Percentiles rank a stretch among this genome's conserved stretches.
Evolutionary conservation across 106 monocot species (phyloP).

Genomic region (Acorus gramineus): DNA sequence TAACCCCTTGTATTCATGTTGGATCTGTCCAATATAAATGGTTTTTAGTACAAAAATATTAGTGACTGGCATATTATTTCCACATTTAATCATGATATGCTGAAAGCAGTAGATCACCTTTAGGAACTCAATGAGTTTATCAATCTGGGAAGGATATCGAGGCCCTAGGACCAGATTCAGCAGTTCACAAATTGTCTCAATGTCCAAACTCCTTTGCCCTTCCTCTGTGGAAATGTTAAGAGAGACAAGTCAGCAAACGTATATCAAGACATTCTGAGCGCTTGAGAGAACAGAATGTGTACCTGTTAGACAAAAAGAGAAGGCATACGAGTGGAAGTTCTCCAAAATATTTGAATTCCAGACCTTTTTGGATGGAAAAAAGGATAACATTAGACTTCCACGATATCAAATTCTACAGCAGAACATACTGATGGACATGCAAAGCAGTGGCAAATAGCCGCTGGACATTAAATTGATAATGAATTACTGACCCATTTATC

Average conservation of each 20-base stretch:
- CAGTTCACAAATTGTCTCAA: constrained; percentile 67
- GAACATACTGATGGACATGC: constrained; percentile 27
- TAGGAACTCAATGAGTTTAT: constrained; percentile 60
- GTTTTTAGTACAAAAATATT: no score
- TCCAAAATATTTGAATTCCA: constrained; percentile 52
- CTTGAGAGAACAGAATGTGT: background rate
- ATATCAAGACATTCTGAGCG: background rate
- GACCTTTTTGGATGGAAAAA: constrained; percentile 34
- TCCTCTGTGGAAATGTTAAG: constrained; percentile 44
- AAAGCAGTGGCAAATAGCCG: background rate
- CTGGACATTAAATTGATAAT: background rate
- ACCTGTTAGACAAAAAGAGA: constrained; percentile 92
- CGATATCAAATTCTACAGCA: constrained; percentile 64
- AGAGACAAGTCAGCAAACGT: background rate
- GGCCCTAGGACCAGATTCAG: constrained; percentile 62
- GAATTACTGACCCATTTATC: constrained; percentile 45
- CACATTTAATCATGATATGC: no score
- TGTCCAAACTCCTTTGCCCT: constrained; percentile 83
- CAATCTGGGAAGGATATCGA: constrained; percentile 49
- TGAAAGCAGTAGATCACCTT: constrained; percentile 33
- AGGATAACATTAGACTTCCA: constrained; percentile 39
- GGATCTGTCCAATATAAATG: constrained; percentile 25
- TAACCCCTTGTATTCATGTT: constrained; percentile 90
- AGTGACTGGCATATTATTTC: no score
- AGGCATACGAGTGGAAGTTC: constrained; percentile 82